A percentile compares a stretch with the other conserved stretches of the same genome.
phyloP scores from a whole-genome alignment of 2,329 filamentous ascomycete genomes.

The Trichoderma sp. region DNA sequence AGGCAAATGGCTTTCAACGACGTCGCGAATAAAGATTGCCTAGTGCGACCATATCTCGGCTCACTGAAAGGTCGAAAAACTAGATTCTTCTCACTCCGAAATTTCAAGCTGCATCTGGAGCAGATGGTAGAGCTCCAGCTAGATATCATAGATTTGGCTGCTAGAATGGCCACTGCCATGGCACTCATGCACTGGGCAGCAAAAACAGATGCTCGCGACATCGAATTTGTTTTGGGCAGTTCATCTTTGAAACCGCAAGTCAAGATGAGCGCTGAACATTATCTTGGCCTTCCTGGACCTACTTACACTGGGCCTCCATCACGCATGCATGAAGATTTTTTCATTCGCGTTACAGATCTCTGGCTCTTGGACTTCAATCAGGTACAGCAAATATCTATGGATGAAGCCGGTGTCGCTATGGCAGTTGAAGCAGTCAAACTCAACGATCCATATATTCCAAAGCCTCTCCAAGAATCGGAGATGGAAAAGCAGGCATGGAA shows the following conservation, averaged over 20 bases:
- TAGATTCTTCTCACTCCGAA: constrained; percentile 38
- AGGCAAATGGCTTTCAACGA: constrained; percentile 26
- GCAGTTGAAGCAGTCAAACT: constrained; percentile 32
- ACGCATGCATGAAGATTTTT: constrained; percentile 25
- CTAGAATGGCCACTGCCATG: constrained; percentile 36
- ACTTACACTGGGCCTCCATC: constrained; percentile 3
- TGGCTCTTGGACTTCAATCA: constrained; percentile 43
- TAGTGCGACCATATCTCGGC: constrained; percentile 35
- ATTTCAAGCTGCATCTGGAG: constrained; percentile 42
- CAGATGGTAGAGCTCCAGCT: constrained; percentile 37
- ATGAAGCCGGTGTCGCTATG: constrained; percentile 32
- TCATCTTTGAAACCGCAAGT: constrained; percentile 2
- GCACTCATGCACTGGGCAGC: constrained; percentile 42
- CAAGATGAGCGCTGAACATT: background rate
- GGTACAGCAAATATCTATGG: constrained; percentile 33
- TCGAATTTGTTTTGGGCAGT: constrained; percentile 42
- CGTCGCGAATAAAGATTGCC: constrained; percentile 33
- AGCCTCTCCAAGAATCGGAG: constrained; percentile 18
- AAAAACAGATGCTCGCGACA: constrained; percentile 37
- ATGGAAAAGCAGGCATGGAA: constrained; percentile 29
- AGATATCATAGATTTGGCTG: constrained; percentile 32
- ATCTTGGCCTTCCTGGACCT: background rate
- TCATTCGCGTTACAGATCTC: constrained; percentile 30
- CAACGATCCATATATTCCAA: constrained; percentile 36
- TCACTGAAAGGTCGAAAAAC: constrained; percentile 11